phyloP scores from a whole-genome alignment of 176 grass and related monocot species.

The Neostapfia colusana region DNA sequence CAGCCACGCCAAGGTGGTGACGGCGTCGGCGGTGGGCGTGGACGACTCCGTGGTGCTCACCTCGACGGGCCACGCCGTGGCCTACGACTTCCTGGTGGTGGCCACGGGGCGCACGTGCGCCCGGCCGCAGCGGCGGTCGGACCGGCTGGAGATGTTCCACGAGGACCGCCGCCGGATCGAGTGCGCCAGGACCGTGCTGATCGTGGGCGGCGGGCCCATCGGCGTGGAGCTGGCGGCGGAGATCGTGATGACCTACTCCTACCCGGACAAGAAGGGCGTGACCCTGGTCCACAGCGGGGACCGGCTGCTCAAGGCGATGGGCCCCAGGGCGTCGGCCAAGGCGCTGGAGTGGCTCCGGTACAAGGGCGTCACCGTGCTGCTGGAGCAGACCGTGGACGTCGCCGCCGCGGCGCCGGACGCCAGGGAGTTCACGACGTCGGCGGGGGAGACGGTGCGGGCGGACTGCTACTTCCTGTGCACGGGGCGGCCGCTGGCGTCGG shows the following conservation, averaged over 20 bases:
- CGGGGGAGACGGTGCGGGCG: slow-evolving; percentile 52
- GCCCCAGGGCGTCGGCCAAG: slow-evolving; percentile 46
- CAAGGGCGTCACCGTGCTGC: slow-evolving; percentile 62
- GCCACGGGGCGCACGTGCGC: slow-evolving; percentile 50
- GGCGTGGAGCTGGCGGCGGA: slow-evolving; percentile 72
- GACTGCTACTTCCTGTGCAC: slow-evolving; percentile 59
- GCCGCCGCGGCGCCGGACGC: not conserved
- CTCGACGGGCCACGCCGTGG: slow-evolving; percentile 40
- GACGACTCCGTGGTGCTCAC: slow-evolving; percentile 59
- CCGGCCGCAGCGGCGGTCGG: slow-evolving; percentile 27
- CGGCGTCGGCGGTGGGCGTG: slow-evolving; percentile 42
- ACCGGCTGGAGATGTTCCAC: slow-evolving; percentile 54
- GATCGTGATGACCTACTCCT: slow-evolving; percentile 39
- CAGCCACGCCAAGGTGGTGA: slow-evolving; percentile 47
- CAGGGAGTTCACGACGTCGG: slow-evolving; percentile 51
- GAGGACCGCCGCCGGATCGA: slow-evolving; percentile 50
- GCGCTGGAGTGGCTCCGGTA: slow-evolving; percentile 69
- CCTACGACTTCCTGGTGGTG: slow-evolving; percentile 71
- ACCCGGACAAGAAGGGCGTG: slow-evolving; percentile 61
- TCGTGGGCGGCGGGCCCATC: slow-evolving; percentile 65
- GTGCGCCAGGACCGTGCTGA: slow-evolving; percentile 36
- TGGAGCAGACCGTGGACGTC: slow-evolving; percentile 61
- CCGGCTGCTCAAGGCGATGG: slow-evolving; percentile 55
- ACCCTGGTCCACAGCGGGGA: slow-evolving; percentile 60
- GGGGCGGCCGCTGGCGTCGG: slow-evolving; percentile 40